Conservation (phyloP, 768 basidiomycete species). For the Lactarius vividus region DNA sequence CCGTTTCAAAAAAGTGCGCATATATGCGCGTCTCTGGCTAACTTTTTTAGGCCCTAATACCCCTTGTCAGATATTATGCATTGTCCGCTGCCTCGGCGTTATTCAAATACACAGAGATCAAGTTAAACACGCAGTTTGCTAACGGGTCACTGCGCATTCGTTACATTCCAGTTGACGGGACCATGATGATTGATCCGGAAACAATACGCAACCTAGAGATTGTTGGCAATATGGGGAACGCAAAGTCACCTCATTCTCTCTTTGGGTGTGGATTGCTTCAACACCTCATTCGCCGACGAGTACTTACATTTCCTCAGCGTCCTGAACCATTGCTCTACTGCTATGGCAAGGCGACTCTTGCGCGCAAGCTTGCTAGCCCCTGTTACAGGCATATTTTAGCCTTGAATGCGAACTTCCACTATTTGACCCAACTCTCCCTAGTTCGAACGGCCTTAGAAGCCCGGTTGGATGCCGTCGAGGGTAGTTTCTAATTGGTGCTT, state of each 20-base stretch:
- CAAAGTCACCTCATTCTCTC: constrained; percentile 70
- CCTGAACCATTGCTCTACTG: constrained; percentile 80
- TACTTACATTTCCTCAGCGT: constrained; percentile 40
- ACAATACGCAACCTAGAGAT: constrained; percentile 88
- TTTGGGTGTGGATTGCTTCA: constrained; percentile 56
- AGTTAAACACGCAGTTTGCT: constrained; percentile 69
- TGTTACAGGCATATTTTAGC: constrained; percentile 53
- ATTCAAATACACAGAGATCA: constrained; percentile 78
- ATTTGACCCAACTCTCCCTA: constrained; percentile 28
- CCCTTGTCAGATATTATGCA: constrained; percentile 69
- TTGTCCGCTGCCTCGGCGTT: constrained; percentile 83
- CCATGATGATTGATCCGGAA: constrained; percentile 92
- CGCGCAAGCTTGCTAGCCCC: constrained; percentile 82
- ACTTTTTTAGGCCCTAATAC: constrained; percentile 16
- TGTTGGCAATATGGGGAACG: constrained; percentile 67
- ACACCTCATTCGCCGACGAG: background rate
- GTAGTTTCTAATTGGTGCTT: constrained; percentile 35
- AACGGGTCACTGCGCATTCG: constrained; percentile 67
- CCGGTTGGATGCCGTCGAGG: constrained; percentile 85
- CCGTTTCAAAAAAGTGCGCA: constrained; percentile 74
- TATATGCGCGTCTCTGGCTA: constrained; percentile 32
- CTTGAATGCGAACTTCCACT: background rate
- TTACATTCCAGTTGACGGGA: constrained; percentile 81
- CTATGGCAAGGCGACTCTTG: constrained; percentile 84
- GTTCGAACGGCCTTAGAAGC: constrained; percentile 68